These are phyloP conservation scores for Termitomyces sp. DNA, from an alignment of 768 basidiomycete species.

Conservation along the genomic window DNA sequence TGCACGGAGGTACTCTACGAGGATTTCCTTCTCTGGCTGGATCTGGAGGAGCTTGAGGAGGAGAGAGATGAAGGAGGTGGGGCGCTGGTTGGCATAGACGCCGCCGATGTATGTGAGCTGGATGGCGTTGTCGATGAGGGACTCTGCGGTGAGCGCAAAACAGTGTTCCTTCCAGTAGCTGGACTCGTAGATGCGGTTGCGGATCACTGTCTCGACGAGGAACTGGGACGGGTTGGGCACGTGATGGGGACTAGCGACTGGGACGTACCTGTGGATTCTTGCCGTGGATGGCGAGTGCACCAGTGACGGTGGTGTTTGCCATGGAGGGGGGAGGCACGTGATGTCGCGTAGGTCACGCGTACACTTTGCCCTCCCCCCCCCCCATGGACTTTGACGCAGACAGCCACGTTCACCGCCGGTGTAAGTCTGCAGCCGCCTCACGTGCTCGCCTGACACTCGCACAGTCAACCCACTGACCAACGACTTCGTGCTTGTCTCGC, in stretches of 20 bases:
- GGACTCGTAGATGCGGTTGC: slow-evolving; percentile 94
- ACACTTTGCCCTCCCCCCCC: too few species aligned
- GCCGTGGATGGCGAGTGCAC: slow-evolving; percentile 89
- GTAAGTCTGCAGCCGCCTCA: slow-evolving; percentile 33
- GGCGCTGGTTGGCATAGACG: slow-evolving; percentile 91
- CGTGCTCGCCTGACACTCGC: not conserved
- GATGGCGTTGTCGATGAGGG: slow-evolving; percentile 89
- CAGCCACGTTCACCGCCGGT: slow-evolving; percentile 65
- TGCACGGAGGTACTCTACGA: slow-evolving; percentile 90
- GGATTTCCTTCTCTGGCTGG: slow-evolving; percentile 96
- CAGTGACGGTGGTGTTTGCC: slow-evolving; percentile 91
- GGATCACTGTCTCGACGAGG: slow-evolving; percentile 93
- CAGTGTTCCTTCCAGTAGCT: slow-evolving; percentile 98
- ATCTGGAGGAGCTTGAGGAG: slow-evolving; percentile 93
- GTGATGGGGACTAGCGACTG: not conserved
- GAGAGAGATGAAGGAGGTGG: slow-evolving; percentile 90
- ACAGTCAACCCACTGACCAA: slow-evolving; percentile 78
- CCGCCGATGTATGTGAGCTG: slow-evolving; percentile 82
- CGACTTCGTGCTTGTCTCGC: slow-evolving; percentile 78
- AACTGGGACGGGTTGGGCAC: slow-evolving; percentile 44
- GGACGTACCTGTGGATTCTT: slow-evolving; percentile 86
- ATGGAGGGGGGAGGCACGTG: slow-evolving; percentile 30
- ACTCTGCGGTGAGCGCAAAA: slow-evolving; percentile 94
- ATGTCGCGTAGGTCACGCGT: too few species aligned
- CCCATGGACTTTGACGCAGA: slow-evolving; percentile 47